A percentile compares a stretch with the other conserved stretches of the same genome.
These are phyloP conservation scores for Cajanus cajan DNA, from an alignment of 306 rosid species.

Conservation along the genomic window DNA sequence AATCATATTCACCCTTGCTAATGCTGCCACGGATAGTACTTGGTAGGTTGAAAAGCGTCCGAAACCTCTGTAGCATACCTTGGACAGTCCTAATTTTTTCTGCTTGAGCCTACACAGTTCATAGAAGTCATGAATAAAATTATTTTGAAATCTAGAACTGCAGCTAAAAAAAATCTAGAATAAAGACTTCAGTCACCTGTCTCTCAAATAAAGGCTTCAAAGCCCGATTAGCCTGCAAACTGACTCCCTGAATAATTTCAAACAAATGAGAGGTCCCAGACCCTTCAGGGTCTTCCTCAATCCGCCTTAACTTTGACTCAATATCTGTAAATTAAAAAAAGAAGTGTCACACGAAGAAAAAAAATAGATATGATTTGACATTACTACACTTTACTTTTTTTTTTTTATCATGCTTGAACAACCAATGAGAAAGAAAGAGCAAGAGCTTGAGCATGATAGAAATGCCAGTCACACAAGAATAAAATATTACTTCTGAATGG, in stretches of 20 bases:
- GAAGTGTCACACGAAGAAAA: slow-evolving; percentile 30
- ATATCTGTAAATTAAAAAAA: slow-evolving; percentile 57
- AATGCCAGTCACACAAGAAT: not conserved
- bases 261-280: slow-evolving; percentile 93
- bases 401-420: slow-evolving; percentile 18
- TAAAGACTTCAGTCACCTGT: slow-evolving; percentile 65
- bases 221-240: slow-evolving; percentile 86
- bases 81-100: slow-evolving; percentile 97
- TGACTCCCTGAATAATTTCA: slow-evolving; percentile 81
- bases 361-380: not conserved
- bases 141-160: slow-evolving; percentile 35
- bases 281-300: slow-evolving; percentile 99
- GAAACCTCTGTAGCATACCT: slow-evolving; percentile 99
- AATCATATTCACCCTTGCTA: slow-evolving; percentile 96
- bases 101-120: slow-evolving; percentile 81
- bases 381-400: slow-evolving; percentile 4
- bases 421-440: not conserved
- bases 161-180: slow-evolving; percentile 25
- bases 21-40: slow-evolving; percentile 92
- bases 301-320: slow-evolving; percentile 87
- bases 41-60: slow-evolving; percentile 92
- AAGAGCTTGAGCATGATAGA: slow-evolving; percentile 18
- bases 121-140: slow-evolving; percentile 21
- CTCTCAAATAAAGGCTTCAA: slow-evolving; percentile 92
- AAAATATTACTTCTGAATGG: slow-evolving; percentile 18